Conservation (phyloP, 192 early-diverging fungal species). For the Mortierella claussenii region DNA sequence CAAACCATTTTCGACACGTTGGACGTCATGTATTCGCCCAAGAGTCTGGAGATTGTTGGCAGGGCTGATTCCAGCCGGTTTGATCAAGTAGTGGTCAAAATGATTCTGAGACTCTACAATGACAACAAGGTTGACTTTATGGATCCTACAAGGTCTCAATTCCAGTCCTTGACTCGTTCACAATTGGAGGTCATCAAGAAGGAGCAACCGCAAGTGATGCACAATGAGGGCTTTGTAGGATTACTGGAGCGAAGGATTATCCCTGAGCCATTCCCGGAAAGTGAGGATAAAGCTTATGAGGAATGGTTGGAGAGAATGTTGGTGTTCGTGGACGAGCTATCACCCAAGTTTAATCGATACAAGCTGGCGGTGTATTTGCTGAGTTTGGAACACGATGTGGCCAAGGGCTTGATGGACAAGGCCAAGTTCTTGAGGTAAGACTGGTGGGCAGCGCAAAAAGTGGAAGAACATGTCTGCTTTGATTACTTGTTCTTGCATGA, state of each 20-base stretch:
- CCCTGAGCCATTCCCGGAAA: conserved; percentile 11
- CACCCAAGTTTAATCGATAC: conserved; percentile 40
- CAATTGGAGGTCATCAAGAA: conserved; percentile 29
- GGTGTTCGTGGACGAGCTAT: conserved; percentile 28
- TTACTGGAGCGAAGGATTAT: conserved; percentile 27
- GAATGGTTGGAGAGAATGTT: conserved; percentile 33
- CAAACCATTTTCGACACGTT: not conserved
- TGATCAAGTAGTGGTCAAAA: conserved; percentile 24
- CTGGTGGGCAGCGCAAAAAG: too few relatives aligned
- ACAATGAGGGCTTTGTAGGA: conserved; percentile 34
- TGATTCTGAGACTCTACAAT: conserved; percentile 12
- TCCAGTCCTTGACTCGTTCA: conserved; percentile 6
- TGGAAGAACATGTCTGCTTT: too few relatives aligned
- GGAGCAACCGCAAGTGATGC: not conserved
- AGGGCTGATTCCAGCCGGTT: conserved; percentile 21
- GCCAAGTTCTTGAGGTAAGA: conserved; percentile 37
- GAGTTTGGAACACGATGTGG: conserved; percentile 25
- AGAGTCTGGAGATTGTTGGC: conserved; percentile 41
- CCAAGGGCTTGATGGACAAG: conserved; percentile 24
- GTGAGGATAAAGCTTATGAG: conserved; percentile 15
- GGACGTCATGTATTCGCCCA: conserved; percentile 13
- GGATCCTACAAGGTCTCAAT: not conserved
- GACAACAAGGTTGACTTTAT: conserved; percentile 10
- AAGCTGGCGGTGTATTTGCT: conserved; percentile 42
- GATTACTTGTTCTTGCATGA: not conserved